phyloP scores from a whole-genome alignment of 441 rosid genomes.

The Metrosideros polymorpha region DNA sequence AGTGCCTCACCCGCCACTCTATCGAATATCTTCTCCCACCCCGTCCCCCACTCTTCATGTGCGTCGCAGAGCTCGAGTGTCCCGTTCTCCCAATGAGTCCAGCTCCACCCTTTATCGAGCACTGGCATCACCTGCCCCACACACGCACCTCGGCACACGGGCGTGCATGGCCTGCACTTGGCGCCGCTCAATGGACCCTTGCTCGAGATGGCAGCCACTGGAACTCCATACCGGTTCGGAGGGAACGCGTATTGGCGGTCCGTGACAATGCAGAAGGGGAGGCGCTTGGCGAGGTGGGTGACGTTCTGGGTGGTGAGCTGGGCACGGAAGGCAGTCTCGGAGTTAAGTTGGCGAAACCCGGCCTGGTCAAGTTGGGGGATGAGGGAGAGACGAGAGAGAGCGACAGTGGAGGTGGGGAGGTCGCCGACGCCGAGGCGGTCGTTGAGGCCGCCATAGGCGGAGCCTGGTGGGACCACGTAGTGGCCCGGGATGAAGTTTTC shows the following conservation, averaged over 20 bases:
- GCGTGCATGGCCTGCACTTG: slow-evolving; percentile 77
- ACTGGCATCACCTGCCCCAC: slow-evolving; percentile 39
- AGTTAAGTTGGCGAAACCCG: slow-evolving; percentile 56
- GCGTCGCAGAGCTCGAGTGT: slow-evolving; percentile 66
- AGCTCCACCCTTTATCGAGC: slow-evolving; percentile 59
- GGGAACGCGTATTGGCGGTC: slow-evolving; percentile 74
- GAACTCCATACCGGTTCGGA: slow-evolving; percentile 55
- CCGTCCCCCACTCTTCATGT: slow-evolving; percentile 53
- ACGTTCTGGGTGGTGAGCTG: slow-evolving; percentile 53
- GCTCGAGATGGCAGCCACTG: slow-evolving; percentile 70
- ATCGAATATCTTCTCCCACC: slow-evolving; percentile 75
- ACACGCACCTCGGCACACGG: slow-evolving; percentile 45
- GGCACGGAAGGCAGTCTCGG: slow-evolving; percentile 81
- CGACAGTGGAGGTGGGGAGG: slow-evolving; percentile 37
- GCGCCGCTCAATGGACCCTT: slow-evolving; percentile 78
- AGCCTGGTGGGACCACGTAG: slow-evolving; percentile 78
- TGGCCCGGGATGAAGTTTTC: slow-evolving; percentile 44
- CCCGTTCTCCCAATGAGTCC: slow-evolving; percentile 75
- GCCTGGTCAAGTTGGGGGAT: slow-evolving; percentile 56
- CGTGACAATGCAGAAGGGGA: slow-evolving; percentile 78
- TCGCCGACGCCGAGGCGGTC: slow-evolving; percentile 95
- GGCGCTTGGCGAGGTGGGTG: slow-evolving; percentile 26
- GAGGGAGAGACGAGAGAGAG: slow-evolving; percentile 81
- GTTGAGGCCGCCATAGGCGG: slow-evolving; percentile 83
- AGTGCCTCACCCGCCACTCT: slow-evolving; percentile 29